Evolutionary conservation across 129 eudicot species (phyloP).

Genomic region (Centrapalus pauciflorus): DNA sequence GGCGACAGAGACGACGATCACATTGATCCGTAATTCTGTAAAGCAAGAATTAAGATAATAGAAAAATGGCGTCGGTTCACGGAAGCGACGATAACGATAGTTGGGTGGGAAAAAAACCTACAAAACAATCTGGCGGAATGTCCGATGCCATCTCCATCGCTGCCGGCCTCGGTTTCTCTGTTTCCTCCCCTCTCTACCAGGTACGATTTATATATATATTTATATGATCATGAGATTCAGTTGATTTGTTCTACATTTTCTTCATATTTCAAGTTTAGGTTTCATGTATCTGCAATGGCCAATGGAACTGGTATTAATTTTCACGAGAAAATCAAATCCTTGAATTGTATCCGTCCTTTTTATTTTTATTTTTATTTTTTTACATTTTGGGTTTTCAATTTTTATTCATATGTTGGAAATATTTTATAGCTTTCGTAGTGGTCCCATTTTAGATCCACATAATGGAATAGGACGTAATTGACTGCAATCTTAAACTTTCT

Average conservation of each 20-base stretch:
- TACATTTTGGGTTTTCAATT: neutral
- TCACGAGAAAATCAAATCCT: neutral
- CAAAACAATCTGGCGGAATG: slow-evolving; percentile 76
- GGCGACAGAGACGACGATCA: neutral
- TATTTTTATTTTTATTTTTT: neutral
- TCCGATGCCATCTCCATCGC: slow-evolving; percentile 87
- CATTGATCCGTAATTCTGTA: neutral
- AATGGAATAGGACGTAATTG: too few species aligned
- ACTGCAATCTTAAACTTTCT: too few species aligned
- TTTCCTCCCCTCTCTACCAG: slow-evolving; percentile 62
- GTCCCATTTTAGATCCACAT: too few species aligned
- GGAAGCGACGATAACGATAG: slow-evolving; percentile 39
- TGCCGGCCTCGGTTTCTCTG: slow-evolving; percentile 74
- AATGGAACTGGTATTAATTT: neutral
- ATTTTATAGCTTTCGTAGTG: too few species aligned
- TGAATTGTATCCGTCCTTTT: neutral
- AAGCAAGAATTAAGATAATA: neutral
- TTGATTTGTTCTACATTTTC: too few species aligned
- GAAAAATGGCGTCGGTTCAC: slow-evolving; percentile 55
- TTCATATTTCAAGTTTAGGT: slow-evolving; percentile 12
- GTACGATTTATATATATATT: slow-evolving; percentile 19
- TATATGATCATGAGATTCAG: neutral
- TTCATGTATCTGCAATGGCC: neutral
- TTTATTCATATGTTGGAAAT: too few species aligned
- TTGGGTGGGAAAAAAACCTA: slow-evolving; percentile 67